Evolutionary conservation across 2,329 filamentous ascomycete species (phyloP).

Genomic region (Ustulina deusta): DNA sequence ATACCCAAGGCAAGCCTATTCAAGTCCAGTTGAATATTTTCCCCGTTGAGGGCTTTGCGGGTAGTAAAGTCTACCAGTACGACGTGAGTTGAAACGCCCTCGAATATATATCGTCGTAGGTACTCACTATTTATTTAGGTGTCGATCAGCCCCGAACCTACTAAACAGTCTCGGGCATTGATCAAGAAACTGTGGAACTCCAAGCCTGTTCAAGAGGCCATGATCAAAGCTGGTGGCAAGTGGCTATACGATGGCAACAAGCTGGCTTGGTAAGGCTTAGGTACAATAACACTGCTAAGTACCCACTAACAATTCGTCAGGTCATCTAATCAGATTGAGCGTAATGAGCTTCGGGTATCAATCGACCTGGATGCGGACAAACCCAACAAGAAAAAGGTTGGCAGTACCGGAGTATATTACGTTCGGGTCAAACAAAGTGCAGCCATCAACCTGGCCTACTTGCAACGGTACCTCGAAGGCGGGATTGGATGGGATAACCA

Average conservation of each 20-base stretch:
- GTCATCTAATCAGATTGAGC: conserved; percentile 56
- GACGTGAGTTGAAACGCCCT: conserved; percentile 71
- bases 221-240: conserved; percentile 60
- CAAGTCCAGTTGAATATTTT: conserved; percentile 78
- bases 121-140: conserved; percentile 62
- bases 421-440: conserved; percentile 74
- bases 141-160: conserved; percentile 68
- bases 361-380: conserved; percentile 75
- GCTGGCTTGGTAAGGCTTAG: conserved; percentile 79
- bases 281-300: background rate
- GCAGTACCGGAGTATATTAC: conserved; percentile 61
- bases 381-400: conserved; percentile 45
- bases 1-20: conserved; percentile 66
- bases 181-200: conserved; percentile 83
- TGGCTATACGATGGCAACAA: conserved; percentile 88
- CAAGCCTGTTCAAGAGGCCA: conserved; percentile 64
- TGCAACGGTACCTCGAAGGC: conserved; percentile 75
- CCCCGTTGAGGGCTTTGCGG: conserved; percentile 71
- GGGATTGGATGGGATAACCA: conserved; percentile 70
- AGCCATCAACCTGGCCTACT: conserved; percentile 73
- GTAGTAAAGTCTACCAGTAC: conserved; percentile 79
- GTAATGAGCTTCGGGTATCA: conserved; percentile 64
- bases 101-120: background rate
- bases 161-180: conserved; percentile 61
- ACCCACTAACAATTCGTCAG: conserved; percentile 42